A percentile compares a stretch with the other conserved stretches of the same genome.
Conservation (phyloP, 805 yeast genomes). For the Yarrowia deformans region DNA sequence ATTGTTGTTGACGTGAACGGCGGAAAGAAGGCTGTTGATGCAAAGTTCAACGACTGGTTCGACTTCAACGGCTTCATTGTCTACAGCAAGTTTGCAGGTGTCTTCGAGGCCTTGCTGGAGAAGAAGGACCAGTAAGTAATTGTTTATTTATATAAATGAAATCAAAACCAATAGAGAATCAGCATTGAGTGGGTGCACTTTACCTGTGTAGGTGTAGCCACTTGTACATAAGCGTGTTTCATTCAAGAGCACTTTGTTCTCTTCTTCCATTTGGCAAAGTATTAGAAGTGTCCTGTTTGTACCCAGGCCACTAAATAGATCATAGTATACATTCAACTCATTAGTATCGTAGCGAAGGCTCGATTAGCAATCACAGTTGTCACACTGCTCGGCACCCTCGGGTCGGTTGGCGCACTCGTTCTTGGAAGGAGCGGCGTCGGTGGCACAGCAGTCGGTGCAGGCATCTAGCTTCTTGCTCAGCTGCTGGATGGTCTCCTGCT, state of each 20-base stretch:
- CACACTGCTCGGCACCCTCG: constrained; percentile 39
- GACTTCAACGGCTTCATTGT: constrained; percentile 44
- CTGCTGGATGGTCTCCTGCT: constrained; percentile 36
- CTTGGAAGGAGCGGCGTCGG: constrained; percentile 15
- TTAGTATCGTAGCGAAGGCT: constrained; percentile 25
- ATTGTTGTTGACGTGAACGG: constrained; percentile 42
- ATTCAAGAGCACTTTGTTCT: no score
- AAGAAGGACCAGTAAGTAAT: constrained; percentile 35
- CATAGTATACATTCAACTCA: constrained; percentile 39
- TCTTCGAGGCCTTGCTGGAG: constrained; percentile 9
- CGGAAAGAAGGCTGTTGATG: constrained; percentile 36
- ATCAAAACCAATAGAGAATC: background rate
- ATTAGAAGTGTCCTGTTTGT: no score
- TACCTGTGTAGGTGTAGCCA: no score
- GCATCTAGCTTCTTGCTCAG: constrained; percentile 38
- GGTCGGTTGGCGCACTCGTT: constrained; percentile 38
- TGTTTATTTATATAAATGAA: constrained; percentile 17
- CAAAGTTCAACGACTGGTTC: constrained; percentile 45
- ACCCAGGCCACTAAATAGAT: background rate
- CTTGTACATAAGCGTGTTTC: no score
- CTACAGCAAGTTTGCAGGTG: constrained; percentile 42
- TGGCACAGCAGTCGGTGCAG: constrained; percentile 28
- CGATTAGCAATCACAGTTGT: constrained; percentile 37
- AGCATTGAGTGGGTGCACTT: background rate
- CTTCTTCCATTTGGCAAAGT: no score